A percentile compares a stretch with the other conserved stretches of the same genome.
Conservation (phyloP, 1,139 yeast species). For the Diutina neorugosa region DNA sequence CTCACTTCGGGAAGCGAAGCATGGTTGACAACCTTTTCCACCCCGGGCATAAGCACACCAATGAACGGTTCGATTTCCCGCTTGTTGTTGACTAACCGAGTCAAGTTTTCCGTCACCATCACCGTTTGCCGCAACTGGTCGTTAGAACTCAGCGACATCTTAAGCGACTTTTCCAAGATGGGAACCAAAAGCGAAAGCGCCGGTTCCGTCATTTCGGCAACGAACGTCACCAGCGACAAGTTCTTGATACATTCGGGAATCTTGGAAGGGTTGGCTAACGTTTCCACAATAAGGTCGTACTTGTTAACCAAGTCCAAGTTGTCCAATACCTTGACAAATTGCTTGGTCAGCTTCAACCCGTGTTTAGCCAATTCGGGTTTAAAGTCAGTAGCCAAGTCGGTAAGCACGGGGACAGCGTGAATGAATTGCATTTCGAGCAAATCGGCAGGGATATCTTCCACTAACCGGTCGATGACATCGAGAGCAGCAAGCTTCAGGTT, state of each 20-base stretch:
- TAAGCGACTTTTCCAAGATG: conserved; percentile 80
- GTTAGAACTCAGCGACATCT: conserved; percentile 81
- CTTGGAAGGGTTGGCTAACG: conserved; percentile 80
- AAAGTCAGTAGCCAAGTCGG: conserved; percentile 87
- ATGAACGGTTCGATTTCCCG: conserved; percentile 82
- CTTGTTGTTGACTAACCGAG: conserved; percentile 89
- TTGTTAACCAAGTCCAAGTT: conserved; percentile 87
- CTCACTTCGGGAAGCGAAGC: conserved; percentile 97
- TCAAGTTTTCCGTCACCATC: conserved; percentile 88
- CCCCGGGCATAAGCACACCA: conserved; percentile 82
- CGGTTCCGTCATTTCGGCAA: conserved; percentile 97
- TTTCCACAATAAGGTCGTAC: conserved; percentile 72
- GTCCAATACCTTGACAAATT: conserved; percentile 73
- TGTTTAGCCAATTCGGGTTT: conserved; percentile 90
- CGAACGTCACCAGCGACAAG: conserved; percentile 88
- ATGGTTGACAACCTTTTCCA: conserved; percentile 73
- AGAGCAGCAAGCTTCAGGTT: conserved; percentile 79
- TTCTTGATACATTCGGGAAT: conserved; percentile 86
- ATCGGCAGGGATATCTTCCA: conserved; percentile 77
- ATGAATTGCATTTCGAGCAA: conserved; percentile 72
- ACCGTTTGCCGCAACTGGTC: conserved; percentile 96
- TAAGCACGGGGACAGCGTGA: conserved; percentile 69
- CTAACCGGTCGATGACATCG: conserved; percentile 55
- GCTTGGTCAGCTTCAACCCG: conserved; percentile 59
- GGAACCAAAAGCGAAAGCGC: conserved; percentile 86